A percentile compares a stretch with the other conserved stretches of the same genome.
phyloP scores from a whole-genome alignment of 2,329 filamentous ascomycete genomes.

The Neopestalotiopsis sp. region DNA sequence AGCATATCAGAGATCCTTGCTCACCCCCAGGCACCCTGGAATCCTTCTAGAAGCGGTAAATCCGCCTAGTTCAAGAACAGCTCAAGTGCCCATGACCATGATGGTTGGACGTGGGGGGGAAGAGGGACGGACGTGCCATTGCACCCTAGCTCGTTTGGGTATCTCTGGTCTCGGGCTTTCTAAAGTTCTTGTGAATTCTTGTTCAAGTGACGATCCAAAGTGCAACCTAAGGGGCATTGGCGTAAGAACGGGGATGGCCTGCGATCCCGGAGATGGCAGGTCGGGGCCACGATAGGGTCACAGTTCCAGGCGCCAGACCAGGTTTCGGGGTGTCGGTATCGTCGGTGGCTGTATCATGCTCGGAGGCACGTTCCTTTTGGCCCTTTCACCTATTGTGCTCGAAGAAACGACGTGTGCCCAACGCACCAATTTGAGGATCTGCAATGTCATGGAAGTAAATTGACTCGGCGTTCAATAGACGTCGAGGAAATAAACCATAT shows the following conservation, averaged over 20 bases:
- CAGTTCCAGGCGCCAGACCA: not conserved
- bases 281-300: conserved; percentile 5
- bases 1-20: conserved; percentile 16
- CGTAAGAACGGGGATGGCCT: conserved; percentile 3
- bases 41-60: conserved; percentile 19
- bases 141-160: conserved; percentile 6
- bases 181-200: not conserved
- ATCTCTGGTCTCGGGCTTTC: not conserved
- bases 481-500: not conserved
- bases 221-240: conserved; percentile 5
- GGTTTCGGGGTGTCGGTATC: not conserved
- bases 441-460: not conserved
- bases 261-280: conserved; percentile 17
- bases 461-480: not conserved
- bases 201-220: conserved; percentile 2
- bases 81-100: conserved; percentile 7
- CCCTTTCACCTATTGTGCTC: not conserved
- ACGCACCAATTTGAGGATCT: conserved; percentile 2
- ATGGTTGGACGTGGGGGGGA: not conserved
- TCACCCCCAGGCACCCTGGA: conserved; percentile 15
- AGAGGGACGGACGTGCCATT: not conserved
- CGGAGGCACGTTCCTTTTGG: not conserved
- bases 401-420: not conserved
- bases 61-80: not conserved
- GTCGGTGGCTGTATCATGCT: conserved; percentile 1